Conservation (phyloP, 768 basidiomycete species). For the Coprinopsis marcescibilis region DNA sequence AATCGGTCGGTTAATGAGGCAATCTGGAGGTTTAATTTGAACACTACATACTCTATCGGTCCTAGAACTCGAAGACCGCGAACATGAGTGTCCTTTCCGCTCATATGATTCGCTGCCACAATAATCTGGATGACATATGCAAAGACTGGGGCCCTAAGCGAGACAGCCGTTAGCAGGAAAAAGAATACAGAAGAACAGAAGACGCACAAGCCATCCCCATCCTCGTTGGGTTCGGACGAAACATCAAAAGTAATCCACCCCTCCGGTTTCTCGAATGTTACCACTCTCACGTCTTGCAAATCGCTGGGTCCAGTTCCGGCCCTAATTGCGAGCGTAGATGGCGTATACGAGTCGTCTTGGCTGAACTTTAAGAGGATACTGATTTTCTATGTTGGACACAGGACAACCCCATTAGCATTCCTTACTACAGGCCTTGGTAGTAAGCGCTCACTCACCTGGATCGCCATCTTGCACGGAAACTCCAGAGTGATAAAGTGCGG, state of each 20-base stretch:
- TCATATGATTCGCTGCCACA: conserved; percentile 91
- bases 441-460: conserved; percentile 52
- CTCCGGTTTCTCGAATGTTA: conserved; percentile 85
- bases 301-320: conserved; percentile 91
- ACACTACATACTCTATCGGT: conserved; percentile 58
- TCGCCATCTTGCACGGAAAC: conserved; percentile 83
- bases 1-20: not conserved
- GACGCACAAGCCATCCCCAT: conserved; percentile 73
- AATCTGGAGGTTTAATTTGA: not conserved
- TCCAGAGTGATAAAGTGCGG: conserved; percentile 94
- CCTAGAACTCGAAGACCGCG: conserved; percentile 87
- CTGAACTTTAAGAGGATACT: conserved; percentile 76
- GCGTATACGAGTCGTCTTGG: conserved; percentile 95
- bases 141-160: conserved; percentile 67
- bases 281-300: conserved; percentile 83
- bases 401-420: too few relatives aligned
- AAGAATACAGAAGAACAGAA: conserved; percentile 1
- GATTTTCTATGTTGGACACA: conserved; percentile 62
- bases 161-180: conserved; percentile 1
- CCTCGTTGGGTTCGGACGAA: conserved; percentile 72
- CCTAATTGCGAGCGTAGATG: conserved; percentile 82
- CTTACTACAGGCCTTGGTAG: too few relatives aligned
- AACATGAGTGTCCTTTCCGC: conserved; percentile 98
- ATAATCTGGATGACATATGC: conserved; percentile 90
- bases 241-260: conserved; percentile 92